Percentiles rank a stretch among this genome's conserved stretches.
These are phyloP conservation scores for Cetraspora pellucida DNA, from an alignment of 192 early-diverging fungal species.

Conservation along the genomic window DNA sequence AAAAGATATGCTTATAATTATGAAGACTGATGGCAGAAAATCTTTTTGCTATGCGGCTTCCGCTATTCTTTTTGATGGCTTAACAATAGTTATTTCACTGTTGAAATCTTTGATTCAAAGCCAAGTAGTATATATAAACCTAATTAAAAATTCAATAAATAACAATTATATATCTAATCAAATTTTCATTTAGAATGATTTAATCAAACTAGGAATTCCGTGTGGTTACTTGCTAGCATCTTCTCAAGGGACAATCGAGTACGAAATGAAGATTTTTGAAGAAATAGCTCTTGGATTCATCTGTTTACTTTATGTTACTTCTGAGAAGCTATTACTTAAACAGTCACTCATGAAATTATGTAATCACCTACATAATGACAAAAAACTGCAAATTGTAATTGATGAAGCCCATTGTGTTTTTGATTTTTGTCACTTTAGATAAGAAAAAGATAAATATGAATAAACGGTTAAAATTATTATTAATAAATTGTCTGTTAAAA, in stretches of 20 bases:
- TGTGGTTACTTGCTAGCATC: background rate
- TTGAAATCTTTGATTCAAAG: conserved; percentile 3
- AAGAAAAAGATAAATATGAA: background rate
- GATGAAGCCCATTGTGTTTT: background rate
- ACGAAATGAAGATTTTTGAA: background rate
- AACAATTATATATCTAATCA: background rate
- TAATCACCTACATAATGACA: background rate
- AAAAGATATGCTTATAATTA: background rate
- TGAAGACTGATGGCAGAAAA: background rate
- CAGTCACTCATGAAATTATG: background rate
- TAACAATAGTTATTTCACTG: background rate
- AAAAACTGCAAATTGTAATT: background rate
- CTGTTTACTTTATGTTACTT: background rate
- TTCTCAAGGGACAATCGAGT: background rate
- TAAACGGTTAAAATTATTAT: no score
- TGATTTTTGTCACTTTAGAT: background rate
- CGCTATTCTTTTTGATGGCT: background rate
- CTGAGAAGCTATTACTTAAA: background rate
- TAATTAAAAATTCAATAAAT: background rate
- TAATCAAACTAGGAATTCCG: background rate
- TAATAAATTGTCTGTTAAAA: background rate
- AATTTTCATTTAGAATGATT: background rate
- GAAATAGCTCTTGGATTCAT: background rate
- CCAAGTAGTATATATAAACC: background rate
- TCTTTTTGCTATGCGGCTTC: background rate